Evolutionary conservation across 2,329 filamentous ascomycete species (phyloP), one percentile per base, ranked within the genome.

Genomic region (Uncinocarpus reesii): DNA sequence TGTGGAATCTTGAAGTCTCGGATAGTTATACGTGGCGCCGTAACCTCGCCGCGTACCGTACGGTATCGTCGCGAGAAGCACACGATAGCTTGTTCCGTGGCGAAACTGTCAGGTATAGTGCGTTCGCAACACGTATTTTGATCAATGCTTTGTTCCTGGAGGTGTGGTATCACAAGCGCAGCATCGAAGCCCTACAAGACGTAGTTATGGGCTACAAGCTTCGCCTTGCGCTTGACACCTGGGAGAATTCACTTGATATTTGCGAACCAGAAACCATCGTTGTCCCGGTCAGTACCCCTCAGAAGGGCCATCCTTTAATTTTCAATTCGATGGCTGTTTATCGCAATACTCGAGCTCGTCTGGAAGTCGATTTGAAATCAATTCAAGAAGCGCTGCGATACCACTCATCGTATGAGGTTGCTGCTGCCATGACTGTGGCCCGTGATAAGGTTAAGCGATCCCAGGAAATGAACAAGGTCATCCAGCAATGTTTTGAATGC

Each of bases 241-340:
- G 92, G 92, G 88, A 96, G 73, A 93, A 86, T 70, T 95, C 90
- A 34, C 78, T 96, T 18, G 87, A 93, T 49, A 77, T 93, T 53
- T 95, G 89, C 65, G 90, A 96, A 70, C 84, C 88, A 2, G 92
- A 98, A 68, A 82, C 80, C 11, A 86, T 90, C 46, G 78, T 87
- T 10, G 86, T 95, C 44, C 87, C 89, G 45, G 77, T 96, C 56
- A 94, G 86, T 64, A 89, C 90, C 23, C 90, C 92, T 41, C 89
- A 96, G 70, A 93, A 94, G 66, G 89, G 89, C 13, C 92, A 96
- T 62, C 92, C 92, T 15, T 75, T 98, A 46, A 88, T 95, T 60
- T 96, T 96, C 78, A 98, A 98, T 65, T 90, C 92, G 49, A 92
- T 92, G 80, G 92, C 92, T 15, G 83, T 96, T 73, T 95, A 90